These are phyloP conservation scores for Aspergillus bertholletiae DNA, from an alignment of 495 filamentous ascomycete species.

Conservation along the genomic window DNA sequence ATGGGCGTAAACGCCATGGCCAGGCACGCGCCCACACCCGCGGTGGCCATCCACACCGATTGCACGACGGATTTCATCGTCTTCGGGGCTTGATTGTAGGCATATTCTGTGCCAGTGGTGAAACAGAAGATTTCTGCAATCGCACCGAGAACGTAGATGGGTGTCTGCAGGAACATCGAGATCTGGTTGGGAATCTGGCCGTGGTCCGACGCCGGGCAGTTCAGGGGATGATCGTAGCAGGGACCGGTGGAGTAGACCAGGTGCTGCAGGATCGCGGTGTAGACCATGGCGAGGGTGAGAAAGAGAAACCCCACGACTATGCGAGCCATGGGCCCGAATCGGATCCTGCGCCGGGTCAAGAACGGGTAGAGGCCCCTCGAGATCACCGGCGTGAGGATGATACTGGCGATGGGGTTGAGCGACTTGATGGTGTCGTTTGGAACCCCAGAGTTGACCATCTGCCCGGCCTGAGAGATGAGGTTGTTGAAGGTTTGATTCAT, in stretches of 20 bases:
- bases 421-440: background rate
- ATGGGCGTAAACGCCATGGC: constrained; percentile 27
- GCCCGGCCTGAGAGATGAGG: background rate
- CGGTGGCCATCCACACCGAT: constrained; percentile 20
- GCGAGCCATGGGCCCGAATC: constrained; percentile 46
- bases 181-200: constrained; percentile 35
- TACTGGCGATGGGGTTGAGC: constrained; percentile 19
- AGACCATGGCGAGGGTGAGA: constrained; percentile 42
- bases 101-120: constrained; percentile 49
- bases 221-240: constrained; percentile 47
- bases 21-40: constrained; percentile 20
- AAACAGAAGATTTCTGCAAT: constrained; percentile 57
- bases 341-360: constrained; percentile 33
- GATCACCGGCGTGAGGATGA: constrained; percentile 46
- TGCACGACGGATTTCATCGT: constrained; percentile 31
- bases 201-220: constrained; percentile 24
- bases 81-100: constrained; percentile 28
- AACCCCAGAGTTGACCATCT: background rate
- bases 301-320: constrained; percentile 49
- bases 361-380: constrained; percentile 43
- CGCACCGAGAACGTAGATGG: constrained; percentile 53
- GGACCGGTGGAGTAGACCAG: constrained; percentile 33
- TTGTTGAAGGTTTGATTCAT: background rate
- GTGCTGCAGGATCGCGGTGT: constrained; percentile 45
- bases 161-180: constrained; percentile 51